phyloP scores from a whole-genome alignment of 345 rosid genomes.

The Tarenaya hassleriana region DNA sequence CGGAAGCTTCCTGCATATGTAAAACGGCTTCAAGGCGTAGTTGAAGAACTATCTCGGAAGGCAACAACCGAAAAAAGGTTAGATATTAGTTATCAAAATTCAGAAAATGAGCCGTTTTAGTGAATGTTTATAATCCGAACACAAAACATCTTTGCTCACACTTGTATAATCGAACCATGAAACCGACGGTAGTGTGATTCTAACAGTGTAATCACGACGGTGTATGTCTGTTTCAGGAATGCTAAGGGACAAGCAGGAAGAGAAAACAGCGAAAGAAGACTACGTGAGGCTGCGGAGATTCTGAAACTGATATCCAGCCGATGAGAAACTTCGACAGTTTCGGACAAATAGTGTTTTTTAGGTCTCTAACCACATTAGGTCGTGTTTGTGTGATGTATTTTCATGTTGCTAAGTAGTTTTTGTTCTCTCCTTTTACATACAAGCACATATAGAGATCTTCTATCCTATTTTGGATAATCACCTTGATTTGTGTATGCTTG shows the following conservation, averaged over 20 bases:
- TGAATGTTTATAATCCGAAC: no score
- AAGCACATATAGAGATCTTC: no score
- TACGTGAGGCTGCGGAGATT: constrained; percentile 51
- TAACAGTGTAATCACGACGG: not conserved
- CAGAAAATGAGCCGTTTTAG: constrained; percentile 5
- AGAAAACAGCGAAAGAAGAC: constrained; percentile 56
- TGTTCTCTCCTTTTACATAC: no score
- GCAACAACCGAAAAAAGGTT: constrained; percentile 47
- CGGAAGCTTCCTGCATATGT: constrained; percentile 49
- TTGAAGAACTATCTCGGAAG: constrained; percentile 66
- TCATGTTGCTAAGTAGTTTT: no score
- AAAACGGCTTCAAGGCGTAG: constrained; percentile 56
- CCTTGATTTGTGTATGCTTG: no score
- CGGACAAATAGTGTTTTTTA: no score
- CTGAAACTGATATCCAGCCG: constrained; percentile 36
- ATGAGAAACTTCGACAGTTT: constrained; percentile 1
- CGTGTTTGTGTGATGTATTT: no score
- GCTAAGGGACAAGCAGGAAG: constrained; percentile 30
- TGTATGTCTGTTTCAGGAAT: constrained; percentile 37
- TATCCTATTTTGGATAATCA: no score
- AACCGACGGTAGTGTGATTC: not conserved
- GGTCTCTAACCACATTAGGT: no score
- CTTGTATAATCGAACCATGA: not conserved
- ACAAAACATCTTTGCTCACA: no score
- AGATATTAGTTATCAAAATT: not conserved